Conservation (phyloP, 108 stramenopile species). For the Fragilariopsis cylindrus region DNA sequence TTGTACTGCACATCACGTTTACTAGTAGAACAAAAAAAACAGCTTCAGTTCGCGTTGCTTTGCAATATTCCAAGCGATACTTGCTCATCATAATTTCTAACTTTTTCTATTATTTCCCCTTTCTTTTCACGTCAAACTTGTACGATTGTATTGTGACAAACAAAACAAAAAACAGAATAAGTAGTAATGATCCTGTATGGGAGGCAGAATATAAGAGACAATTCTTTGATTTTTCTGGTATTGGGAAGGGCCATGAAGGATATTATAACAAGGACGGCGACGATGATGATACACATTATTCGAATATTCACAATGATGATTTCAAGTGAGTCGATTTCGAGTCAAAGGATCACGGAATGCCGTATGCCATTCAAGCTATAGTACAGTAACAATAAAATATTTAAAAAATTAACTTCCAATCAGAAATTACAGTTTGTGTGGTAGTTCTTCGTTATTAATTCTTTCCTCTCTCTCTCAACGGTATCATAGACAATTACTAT, state of each 20-base stretch:
- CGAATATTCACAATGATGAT: too few relatives aligned
- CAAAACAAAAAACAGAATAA: neutral
- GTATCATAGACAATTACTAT: too few relatives aligned
- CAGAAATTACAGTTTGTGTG: too few relatives aligned
- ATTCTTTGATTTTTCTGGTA: slow-evolving; percentile 32
- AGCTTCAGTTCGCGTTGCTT: too few relatives aligned
- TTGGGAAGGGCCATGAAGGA: neutral
- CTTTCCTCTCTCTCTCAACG: too few relatives aligned
- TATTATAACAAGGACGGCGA: neutral
- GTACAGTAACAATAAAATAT: neutral
- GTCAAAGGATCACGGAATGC: too few relatives aligned
- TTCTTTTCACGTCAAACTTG: neutral
- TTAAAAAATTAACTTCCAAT: too few relatives aligned
- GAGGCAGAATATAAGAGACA: slow-evolving; percentile 31
- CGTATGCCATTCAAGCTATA: neutral
- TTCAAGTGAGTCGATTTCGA: too few relatives aligned
- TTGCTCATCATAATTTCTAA: neutral
- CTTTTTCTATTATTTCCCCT: neutral
- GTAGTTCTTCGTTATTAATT: too few relatives aligned
- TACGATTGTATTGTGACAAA: neutral
- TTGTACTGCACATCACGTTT: too few relatives aligned
- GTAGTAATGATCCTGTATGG: slow-evolving; percentile 32
- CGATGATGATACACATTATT: neutral
- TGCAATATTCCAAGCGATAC: too few relatives aligned
- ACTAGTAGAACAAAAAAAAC: too few relatives aligned